Evolutionary conservation across 2,329 filamentous ascomycete species (phyloP), one percentile per base, ranked within the genome.

Genomic region (Ascochyta fabae): DNA sequence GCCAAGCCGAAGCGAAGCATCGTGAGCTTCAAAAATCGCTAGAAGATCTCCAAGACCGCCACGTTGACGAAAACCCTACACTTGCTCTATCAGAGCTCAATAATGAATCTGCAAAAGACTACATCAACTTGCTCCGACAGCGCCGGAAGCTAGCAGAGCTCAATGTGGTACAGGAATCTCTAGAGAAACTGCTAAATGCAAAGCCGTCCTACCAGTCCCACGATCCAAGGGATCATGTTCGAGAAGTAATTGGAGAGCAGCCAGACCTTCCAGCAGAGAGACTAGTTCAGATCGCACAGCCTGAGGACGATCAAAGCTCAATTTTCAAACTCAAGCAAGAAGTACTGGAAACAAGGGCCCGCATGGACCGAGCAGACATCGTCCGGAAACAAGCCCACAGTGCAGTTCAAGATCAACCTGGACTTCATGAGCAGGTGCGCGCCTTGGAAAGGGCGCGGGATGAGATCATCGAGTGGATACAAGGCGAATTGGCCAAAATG

Each of bases 381-480:
- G 51, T 60, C 3, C 65, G 59, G 33, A 48, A 39, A 13, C 56
- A 68, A 35, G 65, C 63, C 8, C 59, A 64, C 7, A 38, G 47
- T 16, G 31, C 33, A 38, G 24, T 47, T 9, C 26, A 26, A 34
- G 34, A 38, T 10, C 7, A 42, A 13, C 24, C 64, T 6, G 62
- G 44, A 33, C 42, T 75, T 27, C 60, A 67, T 15, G 53, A 64
- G n/a, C 72, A 76, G 55, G 68, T 77, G 0, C 58, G 61, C 43
- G 79, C 79, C 4, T 67, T 84, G 24, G 72, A 78, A 46, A 69
- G 70, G 34, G 81, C 79, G 12, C 75, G 80, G 40, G 75, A 82
- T 53, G 80, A 81, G 55, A 69, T 84, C 39, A 75, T 83, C 5
- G 72, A 77, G 40, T 84, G 81, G 81, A 75, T 83, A 6, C 81